These are phyloP conservation scores for Boletus smithii DNA, from an alignment of 1,284 basidiomycete genomes.

Conservation along the genomic window DNA sequence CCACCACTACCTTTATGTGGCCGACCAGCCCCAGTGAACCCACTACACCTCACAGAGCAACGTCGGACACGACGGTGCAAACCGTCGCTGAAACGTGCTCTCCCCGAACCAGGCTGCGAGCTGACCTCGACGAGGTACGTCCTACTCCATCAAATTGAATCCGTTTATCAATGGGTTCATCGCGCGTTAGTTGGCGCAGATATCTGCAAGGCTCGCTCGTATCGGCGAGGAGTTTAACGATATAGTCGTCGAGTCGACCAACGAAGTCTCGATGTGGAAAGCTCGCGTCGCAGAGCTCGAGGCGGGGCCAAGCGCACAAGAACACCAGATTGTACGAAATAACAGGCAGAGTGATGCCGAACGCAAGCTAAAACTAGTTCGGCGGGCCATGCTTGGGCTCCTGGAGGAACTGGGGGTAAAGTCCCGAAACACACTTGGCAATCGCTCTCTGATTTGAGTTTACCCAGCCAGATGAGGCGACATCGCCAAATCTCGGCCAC, in stretches of 20 bases:
- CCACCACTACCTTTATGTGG: conserved; percentile 1
- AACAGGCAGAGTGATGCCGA: conserved; percentile 30
- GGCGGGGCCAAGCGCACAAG: conserved; percentile 1
- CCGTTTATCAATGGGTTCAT: background rate
- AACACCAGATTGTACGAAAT: conserved; percentile 7
- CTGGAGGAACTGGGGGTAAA: conserved; percentile 41
- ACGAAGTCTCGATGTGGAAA: conserved; percentile 26
- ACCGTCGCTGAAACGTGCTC: conserved; percentile 8
- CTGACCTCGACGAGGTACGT: conserved; percentile 30
- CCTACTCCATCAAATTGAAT: background rate
- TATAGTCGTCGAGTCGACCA: conserved; percentile 27
- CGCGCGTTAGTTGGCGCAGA: conserved; percentile 21
- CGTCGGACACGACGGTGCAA: conserved; percentile 5
- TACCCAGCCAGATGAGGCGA: conserved; percentile 26
- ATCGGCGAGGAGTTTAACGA: conserved; percentile 36
- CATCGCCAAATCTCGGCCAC: conserved; percentile 2
- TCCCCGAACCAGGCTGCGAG: conserved; percentile 19
- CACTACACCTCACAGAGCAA: background rate
- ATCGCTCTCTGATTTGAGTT: conserved; percentile 5
- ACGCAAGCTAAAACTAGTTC: conserved; percentile 38
- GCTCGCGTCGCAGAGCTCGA: conserved; percentile 35
- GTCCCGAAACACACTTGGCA: background rate
- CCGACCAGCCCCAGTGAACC: background rate
- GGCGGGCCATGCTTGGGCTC: conserved; percentile 39
- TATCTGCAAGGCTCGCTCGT: conserved; percentile 22